Conservation (phyloP, 1,284 basidiomycete genomes). For the Boletellus deceptivus region DNA sequence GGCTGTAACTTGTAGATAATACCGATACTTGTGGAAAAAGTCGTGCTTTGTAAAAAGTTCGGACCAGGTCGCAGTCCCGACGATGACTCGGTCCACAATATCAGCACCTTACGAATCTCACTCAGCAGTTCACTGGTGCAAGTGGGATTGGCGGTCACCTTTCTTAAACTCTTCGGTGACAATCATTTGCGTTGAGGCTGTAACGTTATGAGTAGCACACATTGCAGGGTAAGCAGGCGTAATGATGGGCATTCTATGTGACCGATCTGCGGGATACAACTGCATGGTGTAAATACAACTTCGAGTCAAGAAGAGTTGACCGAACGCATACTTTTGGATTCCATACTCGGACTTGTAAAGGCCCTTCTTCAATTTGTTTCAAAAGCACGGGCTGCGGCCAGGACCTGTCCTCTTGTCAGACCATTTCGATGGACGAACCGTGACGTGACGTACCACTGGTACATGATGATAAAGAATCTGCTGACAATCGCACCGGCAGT, state of each 20-base stretch:
- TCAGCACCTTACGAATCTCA: slow-evolving; percentile 64
- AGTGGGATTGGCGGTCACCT: slow-evolving; percentile 46
- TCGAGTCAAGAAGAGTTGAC: background rate
- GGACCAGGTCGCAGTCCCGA: slow-evolving; percentile 84
- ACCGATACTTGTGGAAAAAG: slow-evolving; percentile 96
- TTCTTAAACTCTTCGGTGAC: slow-evolving; percentile 96
- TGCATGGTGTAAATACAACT: slow-evolving; percentile 31
- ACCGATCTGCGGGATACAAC: slow-evolving; percentile 90
- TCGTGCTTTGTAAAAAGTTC: slow-evolving; percentile 93
- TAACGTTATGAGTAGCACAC: slow-evolving; percentile 99
- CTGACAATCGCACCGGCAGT: slow-evolving; percentile 94
- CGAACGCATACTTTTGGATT: slow-evolving; percentile 79
- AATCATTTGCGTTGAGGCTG: slow-evolving; percentile 92
- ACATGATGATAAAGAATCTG: slow-evolving; percentile 96
- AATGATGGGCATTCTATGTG: slow-evolving; percentile 99
- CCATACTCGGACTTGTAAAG: slow-evolving; percentile 93
- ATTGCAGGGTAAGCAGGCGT: slow-evolving; percentile 99
- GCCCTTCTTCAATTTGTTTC: slow-evolving; percentile 95
- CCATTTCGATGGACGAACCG: background rate
- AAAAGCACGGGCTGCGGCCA: slow-evolving; percentile 98
- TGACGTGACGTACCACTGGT: slow-evolving; percentile 74
- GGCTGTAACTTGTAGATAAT: slow-evolving; percentile 98
- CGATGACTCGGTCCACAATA: slow-evolving; percentile 90
- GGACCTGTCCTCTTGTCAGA: slow-evolving; percentile 51
- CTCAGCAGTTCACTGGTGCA: background rate